phyloP scores from a whole-genome alignment of 2,329 filamentous ascomycete species.

The Byssoonygena ceratinophila region DNA sequence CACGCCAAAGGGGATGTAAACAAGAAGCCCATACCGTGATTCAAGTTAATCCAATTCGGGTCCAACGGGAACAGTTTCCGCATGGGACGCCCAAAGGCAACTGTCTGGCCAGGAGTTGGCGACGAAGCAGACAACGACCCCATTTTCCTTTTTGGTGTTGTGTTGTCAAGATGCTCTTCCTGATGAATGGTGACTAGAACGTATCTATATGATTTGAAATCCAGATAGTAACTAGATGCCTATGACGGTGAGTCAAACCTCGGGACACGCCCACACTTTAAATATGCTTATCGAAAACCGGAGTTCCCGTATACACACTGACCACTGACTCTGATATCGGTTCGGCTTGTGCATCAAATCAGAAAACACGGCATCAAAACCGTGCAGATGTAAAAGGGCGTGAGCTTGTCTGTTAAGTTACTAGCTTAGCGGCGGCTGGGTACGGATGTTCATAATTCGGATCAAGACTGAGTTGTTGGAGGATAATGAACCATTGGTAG shows the following conservation, averaged over 20 bases:
- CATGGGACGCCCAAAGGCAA: constrained; percentile 45
- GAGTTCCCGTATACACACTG: no score
- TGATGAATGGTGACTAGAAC: neutral
- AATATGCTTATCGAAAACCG: no score
- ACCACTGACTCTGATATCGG: no score
- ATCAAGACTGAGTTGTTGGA: no score
- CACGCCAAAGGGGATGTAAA: neutral
- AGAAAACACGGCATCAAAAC: no score
- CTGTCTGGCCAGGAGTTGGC: constrained; percentile 12
- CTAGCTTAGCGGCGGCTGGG: constrained; percentile 2
- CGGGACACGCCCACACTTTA: neutral
- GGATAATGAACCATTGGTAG: no score
- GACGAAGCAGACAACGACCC: constrained; percentile 2
- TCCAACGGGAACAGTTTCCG: constrained; percentile 60
- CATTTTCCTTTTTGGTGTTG: neutral
- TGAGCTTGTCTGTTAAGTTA: neutral
- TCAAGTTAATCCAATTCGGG: constrained; percentile 59
- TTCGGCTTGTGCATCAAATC: no score
- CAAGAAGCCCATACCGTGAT: constrained; percentile 54
- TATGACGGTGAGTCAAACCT: neutral
- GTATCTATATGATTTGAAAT: no score
- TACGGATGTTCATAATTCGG: neutral
- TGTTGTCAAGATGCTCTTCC: neutral
- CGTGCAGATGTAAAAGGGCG: neutral
- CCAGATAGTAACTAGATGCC: no score